These are phyloP conservation scores for Chrysoporthe austroafricana DNA, from an alignment of 2,329 filamentous ascomycete genomes.

Conservation along the genomic window DNA sequence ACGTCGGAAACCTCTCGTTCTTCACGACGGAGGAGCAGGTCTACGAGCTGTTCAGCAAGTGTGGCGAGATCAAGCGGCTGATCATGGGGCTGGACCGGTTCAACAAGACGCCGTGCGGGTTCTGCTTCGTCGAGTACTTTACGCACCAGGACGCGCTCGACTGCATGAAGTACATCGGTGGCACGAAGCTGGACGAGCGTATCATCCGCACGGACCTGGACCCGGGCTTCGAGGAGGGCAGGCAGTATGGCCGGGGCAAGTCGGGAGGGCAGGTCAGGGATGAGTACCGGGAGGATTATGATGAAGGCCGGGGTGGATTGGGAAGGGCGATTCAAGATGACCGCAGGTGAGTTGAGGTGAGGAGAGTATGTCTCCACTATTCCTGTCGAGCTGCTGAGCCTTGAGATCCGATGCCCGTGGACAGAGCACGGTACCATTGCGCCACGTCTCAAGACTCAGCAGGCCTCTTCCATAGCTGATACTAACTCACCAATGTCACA, in stretches of 20 bases:
- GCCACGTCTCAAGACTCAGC: neutral
- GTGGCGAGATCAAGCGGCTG: slow-evolving; percentile 96
- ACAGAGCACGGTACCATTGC: neutral
- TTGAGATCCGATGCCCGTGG: neutral
- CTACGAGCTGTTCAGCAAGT: slow-evolving; percentile 94
- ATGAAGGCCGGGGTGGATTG: slow-evolving; percentile 89
- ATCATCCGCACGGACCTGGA: slow-evolving; percentile 95
- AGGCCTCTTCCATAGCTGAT: neutral
- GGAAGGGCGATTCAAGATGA: slow-evolving; percentile 75
- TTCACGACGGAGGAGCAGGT: slow-evolving; percentile 99
- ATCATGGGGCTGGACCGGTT: slow-evolving; percentile 98
- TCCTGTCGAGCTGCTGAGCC: slow-evolving; percentile 24
- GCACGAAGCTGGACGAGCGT: slow-evolving; percentile 96
- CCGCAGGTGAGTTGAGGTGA: neutral
- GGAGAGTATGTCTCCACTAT: neutral
- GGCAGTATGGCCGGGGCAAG: slow-evolving; percentile 94
- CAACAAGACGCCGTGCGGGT: slow-evolving; percentile 96
- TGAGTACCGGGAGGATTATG: slow-evolving; percentile 96
- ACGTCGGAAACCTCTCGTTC: slow-evolving; percentile 97
- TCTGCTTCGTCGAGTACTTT: slow-evolving; percentile 99
- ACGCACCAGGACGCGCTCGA: slow-evolving; percentile 96
- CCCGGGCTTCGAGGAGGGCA: slow-evolving; percentile 92
- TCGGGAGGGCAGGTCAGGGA: slow-evolving; percentile 96
- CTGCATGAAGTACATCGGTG: slow-evolving; percentile 98
- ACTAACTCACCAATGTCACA: neutral